phyloP scores from a whole-genome alignment of 352 stramenopile species.

The Globisporangium emineosum region DNA sequence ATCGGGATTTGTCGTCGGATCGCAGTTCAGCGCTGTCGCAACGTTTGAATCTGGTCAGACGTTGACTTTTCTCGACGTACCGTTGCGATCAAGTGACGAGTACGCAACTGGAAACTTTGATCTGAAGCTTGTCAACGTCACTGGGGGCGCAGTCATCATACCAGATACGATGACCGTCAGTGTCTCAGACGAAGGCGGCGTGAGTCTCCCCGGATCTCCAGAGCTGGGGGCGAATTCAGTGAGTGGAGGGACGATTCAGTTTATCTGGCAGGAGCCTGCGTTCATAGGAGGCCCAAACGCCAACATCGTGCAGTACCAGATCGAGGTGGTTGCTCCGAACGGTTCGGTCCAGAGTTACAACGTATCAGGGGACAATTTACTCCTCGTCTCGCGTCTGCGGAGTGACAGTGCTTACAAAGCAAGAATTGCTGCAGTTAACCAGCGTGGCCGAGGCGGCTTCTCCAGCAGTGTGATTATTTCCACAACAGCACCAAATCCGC shows the following conservation, averaged over 20 bases:
- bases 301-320: conserved; percentile 16
- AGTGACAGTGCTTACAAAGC: conserved; percentile 28
- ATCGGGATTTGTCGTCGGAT: conserved; percentile 24
- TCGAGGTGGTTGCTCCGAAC: conserved; percentile 14
- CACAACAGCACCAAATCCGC: conserved; percentile 24
- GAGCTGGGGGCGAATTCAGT: not conserved
- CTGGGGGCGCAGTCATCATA: conserved; percentile 20
- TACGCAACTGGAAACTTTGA: conserved; percentile 28
- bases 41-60: conserved; percentile 28
- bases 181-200: conserved; percentile 36
- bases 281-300: conserved; percentile 26
- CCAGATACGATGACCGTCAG: conserved; percentile 19
- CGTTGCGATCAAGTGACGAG: conserved; percentile 28
- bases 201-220: conserved; percentile 35
- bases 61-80: conserved; percentile 12
- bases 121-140: conserved; percentile 27
- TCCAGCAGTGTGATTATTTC: conserved; percentile 8
- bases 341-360: not conserved
- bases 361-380: not conserved
- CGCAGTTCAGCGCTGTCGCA: conserved; percentile 25
- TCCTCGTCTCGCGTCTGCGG: conserved; percentile 20
- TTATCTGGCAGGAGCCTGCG: conserved; percentile 18
- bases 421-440: conserved; percentile 23
- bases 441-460: conserved; percentile 26
- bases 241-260: conserved; percentile 31